Evolutionary conservation across 2,329 filamentous ascomycete species (phyloP).

Genomic region (Phaeosphaeria sp.): DNA sequence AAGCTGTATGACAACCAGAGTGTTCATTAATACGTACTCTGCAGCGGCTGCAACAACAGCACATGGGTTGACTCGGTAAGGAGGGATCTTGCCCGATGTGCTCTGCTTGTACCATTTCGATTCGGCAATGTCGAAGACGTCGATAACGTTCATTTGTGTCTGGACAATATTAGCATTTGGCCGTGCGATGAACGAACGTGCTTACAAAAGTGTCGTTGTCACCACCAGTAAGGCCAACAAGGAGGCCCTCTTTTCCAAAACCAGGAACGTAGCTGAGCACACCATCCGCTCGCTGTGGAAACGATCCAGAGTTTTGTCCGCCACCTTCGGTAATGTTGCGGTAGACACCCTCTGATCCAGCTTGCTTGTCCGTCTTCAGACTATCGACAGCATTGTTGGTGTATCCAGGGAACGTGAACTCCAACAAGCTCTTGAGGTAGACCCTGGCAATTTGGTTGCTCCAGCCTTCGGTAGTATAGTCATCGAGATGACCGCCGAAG

Average conservation of each 20-base stretch:
- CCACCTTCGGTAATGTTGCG: conserved; percentile 78
- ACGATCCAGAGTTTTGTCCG: conserved; percentile 69
- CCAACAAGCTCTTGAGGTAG: conserved; percentile 76
- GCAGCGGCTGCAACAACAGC: conserved; percentile 76
- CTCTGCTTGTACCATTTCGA: conserved; percentile 77
- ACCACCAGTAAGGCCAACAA: conserved; percentile 80
- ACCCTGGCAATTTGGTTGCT: conserved; percentile 67
- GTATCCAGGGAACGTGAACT: conserved; percentile 77
- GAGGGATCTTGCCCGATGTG: conserved; percentile 66
- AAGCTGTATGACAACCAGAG: neutral
- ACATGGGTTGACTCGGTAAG: conserved; percentile 70
- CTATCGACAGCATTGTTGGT: conserved; percentile 68
- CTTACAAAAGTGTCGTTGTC: conserved; percentile 70
- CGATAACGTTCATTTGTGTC: conserved; percentile 74
- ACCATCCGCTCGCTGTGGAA: conserved; percentile 77
- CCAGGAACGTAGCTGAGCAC: conserved; percentile 77
- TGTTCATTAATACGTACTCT: conserved; percentile 52
- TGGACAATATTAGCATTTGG: conserved; percentile 29
- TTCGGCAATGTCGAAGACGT: conserved; percentile 79
- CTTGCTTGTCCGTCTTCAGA: conserved; percentile 61
- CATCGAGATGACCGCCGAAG: conserved; percentile 78
- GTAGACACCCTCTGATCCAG: conserved; percentile 69
- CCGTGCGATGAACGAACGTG: neutral
- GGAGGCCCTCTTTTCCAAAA: conserved; percentile 75
- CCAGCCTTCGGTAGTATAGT: conserved; percentile 70